Evolutionary conservation across 2,329 filamentous ascomycete genomes (phyloP).

Genomic region (Proliferodiscus dingleyae): DNA sequence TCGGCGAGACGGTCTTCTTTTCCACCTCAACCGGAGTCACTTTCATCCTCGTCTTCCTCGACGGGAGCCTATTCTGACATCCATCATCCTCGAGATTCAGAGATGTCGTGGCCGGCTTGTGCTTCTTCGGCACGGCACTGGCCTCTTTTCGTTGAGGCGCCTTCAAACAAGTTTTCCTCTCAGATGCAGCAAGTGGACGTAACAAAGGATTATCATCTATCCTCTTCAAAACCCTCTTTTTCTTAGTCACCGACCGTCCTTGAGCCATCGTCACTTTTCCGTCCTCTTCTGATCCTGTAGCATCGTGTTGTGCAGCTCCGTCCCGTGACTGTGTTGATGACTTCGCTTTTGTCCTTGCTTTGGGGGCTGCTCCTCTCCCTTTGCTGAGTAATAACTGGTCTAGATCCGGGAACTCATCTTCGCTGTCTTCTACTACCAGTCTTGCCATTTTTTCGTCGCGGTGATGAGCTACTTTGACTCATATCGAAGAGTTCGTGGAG

Average conservation of each 20-base stretch:
- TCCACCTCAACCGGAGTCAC: slow-evolving; percentile 20
- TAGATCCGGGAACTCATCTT: slow-evolving; percentile 15
- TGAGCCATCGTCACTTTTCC: slow-evolving; percentile 1
- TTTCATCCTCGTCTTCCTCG: slow-evolving; percentile 14
- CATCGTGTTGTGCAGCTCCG: not conserved
- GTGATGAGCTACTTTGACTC: not conserved
- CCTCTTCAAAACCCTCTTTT: slow-evolving; percentile 18
- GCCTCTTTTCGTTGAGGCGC: not conserved
- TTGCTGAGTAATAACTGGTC: not conserved
- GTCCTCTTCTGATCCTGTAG: not conserved
- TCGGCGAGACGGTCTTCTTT: slow-evolving; percentile 3
- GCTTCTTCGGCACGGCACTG: not conserved
- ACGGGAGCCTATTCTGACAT: no score
- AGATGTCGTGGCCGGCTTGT: no score
- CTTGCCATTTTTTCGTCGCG: slow-evolving; percentile 3
- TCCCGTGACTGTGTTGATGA: not conserved
- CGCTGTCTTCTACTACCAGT: slow-evolving; percentile 6
- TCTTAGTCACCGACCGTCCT: slow-evolving; percentile 2
- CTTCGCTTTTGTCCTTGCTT: not conserved
- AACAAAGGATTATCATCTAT: slow-evolving; percentile 18
- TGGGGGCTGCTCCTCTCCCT: not conserved
- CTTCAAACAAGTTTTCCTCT: not conserved
- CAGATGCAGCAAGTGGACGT: slow-evolving; percentile 7
- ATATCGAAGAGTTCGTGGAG: not conserved
- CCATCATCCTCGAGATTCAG: no score